Base-by-base conservation (phyloP, 352 stramenopile genomes). In the Pythium graminicola region DNA sequence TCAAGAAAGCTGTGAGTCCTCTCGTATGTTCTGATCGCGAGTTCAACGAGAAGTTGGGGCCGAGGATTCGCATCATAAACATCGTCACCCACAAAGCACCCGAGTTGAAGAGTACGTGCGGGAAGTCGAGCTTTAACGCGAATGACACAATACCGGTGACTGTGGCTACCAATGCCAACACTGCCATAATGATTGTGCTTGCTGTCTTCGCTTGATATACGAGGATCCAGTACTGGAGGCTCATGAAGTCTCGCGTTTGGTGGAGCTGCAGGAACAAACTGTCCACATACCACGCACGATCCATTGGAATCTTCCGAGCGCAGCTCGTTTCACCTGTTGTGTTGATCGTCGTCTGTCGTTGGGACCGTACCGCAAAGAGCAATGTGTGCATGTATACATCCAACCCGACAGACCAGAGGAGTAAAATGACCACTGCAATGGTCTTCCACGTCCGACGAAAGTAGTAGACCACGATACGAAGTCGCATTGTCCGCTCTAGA, bases 51-150 rank as follows among this genome's bases (percentile, higher is more conserved):
- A 83, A 73, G 40, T 74, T 65, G 6, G 70, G 70, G 2, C 64
- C 71, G 10, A 73, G 69, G 11, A 76, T 66, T 13, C 80, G 35
- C 29, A 64, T 40, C 42, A 73, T 60, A 7, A 87, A 54, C n/a
- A 73, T 87, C 40, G 76, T 73, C 5, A 85, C 50, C 61, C 74
- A 88, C 38, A 86, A 60, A 1, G 76, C 60, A 4, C 72, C 53
- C 27, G 70, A 73, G 40, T 80, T 64, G 43, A 83, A 42, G 8
- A 89, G 28, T 24, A 87, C 78, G 27, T 92, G 81, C 2, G 70
- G 73, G 49, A 92, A 92, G 48, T 89, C 77, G 22, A 92, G 62
- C 54, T 89, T 88, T 59, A 92, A 66, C 2, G 78, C 70, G 8
- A 89, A 67, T n/a, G 72, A 70, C 6, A 92, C 62, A 43, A 92